A percentile compares a stretch with the other conserved stretches of the same genome.
phyloP scores from a whole-genome alignment of 306 rosid genomes.

The Sechiopsis laciniata region DNA sequence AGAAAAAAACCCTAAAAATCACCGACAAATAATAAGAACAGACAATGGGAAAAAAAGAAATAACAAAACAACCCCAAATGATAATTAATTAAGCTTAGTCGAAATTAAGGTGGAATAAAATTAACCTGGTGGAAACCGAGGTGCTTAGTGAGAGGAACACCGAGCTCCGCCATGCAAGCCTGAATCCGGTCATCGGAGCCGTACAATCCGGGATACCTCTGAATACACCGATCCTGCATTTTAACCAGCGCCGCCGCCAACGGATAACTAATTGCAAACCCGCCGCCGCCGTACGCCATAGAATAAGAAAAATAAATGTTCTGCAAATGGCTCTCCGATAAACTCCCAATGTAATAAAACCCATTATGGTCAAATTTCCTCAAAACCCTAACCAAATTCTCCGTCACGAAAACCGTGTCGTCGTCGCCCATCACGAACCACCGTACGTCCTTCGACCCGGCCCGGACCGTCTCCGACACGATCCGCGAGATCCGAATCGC shows the following conservation, averaged over 20 bases:
- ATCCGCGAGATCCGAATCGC: conserved; percentile 89
- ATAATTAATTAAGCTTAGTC: no score
- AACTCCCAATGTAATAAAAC: conserved; percentile 74
- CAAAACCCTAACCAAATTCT: conserved; percentile 55
- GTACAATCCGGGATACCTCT: conserved; percentile 70
- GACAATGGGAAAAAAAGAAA: no score
- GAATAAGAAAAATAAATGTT: conserved; percentile 86
- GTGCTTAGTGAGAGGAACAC: conserved; percentile 91
- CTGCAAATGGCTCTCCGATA: conserved; percentile 87
- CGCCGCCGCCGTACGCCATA: conserved; percentile 98
- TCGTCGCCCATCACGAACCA: conserved; percentile 99
- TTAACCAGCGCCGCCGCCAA: conserved; percentile 53
- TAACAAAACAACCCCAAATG: no score
- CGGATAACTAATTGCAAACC: conserved; percentile 79
- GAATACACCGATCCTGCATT: conserved; percentile 86
- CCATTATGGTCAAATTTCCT: conserved; percentile 69
- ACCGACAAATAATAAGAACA: no score
- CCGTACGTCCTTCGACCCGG: conserved; percentile 57
- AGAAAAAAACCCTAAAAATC: no score
- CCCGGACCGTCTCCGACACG: conserved; percentile 70
- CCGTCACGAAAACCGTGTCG: conserved; percentile 84
- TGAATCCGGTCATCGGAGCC: conserved; percentile 99
- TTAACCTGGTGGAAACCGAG: conserved; percentile 91
- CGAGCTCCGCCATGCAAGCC: conserved; percentile 99
- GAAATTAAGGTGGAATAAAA: not conserved